These are phyloP conservation scores for Boletus edulis DNA, from an alignment of 768 basidiomycete genomes.

Conservation along the genomic window DNA sequence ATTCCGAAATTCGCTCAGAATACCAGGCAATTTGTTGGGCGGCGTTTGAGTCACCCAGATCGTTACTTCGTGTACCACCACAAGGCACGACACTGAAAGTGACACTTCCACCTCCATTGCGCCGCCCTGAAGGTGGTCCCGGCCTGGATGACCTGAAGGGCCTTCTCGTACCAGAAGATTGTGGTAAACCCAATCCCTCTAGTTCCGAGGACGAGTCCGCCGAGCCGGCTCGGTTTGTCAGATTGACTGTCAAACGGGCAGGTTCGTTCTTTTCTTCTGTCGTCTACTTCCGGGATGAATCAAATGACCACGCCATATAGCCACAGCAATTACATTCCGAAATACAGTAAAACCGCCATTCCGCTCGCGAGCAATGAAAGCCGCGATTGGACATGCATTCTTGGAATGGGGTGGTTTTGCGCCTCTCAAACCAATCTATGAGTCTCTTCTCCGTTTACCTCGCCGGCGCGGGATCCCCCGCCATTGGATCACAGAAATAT, in stretches of 20 bases:
- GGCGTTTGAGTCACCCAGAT: constrained; percentile 44
- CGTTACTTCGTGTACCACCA: constrained; percentile 35
- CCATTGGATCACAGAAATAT: constrained; percentile 24
- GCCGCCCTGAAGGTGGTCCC: constrained; percentile 30
- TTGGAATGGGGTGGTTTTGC: constrained; percentile 33
- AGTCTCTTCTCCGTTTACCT: constrained; percentile 28
- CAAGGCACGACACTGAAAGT: constrained; percentile 32
- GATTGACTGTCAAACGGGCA: constrained; percentile 21
- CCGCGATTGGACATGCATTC: constrained; percentile 30
- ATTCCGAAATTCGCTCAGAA: constrained; percentile 41
- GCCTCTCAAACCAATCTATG: constrained; percentile 28
- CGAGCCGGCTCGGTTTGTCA: constrained; percentile 9
- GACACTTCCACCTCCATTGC: constrained; percentile 22
- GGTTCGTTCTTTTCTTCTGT: constrained; percentile 16
- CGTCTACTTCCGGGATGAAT: neutral
- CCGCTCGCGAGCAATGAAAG: constrained; percentile 29
- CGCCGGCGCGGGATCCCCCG: constrained; percentile 9
- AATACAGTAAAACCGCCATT: constrained; percentile 21
- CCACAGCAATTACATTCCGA: constrained; percentile 20
- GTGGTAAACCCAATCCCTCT: neutral
- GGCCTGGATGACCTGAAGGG: constrained; percentile 31
- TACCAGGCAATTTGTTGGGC: constrained; percentile 45
- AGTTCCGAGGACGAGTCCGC: constrained; percentile 1
- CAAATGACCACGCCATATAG: constrained; percentile 6
- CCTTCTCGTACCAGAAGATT: constrained; percentile 24